Evolutionary conservation across 2,329 filamentous ascomycete genomes (phyloP), one percentile per base, ranked within the genome.

Genomic region (Aspergillus floridensis): DNA sequence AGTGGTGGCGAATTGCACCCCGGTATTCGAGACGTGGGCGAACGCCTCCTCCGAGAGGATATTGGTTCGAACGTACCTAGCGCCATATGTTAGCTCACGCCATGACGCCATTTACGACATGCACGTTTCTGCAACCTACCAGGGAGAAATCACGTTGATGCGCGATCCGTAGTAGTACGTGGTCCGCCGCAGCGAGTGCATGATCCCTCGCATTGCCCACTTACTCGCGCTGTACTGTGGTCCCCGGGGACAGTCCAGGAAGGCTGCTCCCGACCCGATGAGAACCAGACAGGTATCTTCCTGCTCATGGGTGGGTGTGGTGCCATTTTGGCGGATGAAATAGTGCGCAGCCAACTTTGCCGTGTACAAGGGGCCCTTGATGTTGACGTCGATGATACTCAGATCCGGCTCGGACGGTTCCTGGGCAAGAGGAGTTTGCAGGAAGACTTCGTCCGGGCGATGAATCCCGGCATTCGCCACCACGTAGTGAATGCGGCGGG

Each of bases 301-400:
- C 51, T 70, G 65, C 8, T 56, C 21, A 14, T 49, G 26, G 2
- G 65, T 66, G 14, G 62, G 63, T 12, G 61, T 53, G 48, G 68
- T 60, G 47, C 69, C 70, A 32, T 70, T 68, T 56, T 72, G 65
- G 10, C 65, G 69, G 49, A 72, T 71, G 60, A 77, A 77, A 62
- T 78, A 74, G 63, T 77, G 74, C 1, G 58, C 65, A 0, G 80
- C 80, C 0, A 82, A 70, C 62, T 81, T 82, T 59, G 76, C 73
- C 0, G 80, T 82, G 65, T 80, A 81, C 4, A 80, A 57, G 0
- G 73, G 74, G 2, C 80, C 80, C 4, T 73, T 65, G 11, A 79
- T 62, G 55, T 80, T 79, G 26, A 79, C 72, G 10, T 78, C 65
- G 7, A 81, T 67, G 12, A 72, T 75, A 16, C 65, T 65, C 59